Evolutionary conservation across 192 early-diverging fungal species (phyloP), one percentile per base, ranked within the genome.

Genomic region (Gonapodya sp.): DNA sequence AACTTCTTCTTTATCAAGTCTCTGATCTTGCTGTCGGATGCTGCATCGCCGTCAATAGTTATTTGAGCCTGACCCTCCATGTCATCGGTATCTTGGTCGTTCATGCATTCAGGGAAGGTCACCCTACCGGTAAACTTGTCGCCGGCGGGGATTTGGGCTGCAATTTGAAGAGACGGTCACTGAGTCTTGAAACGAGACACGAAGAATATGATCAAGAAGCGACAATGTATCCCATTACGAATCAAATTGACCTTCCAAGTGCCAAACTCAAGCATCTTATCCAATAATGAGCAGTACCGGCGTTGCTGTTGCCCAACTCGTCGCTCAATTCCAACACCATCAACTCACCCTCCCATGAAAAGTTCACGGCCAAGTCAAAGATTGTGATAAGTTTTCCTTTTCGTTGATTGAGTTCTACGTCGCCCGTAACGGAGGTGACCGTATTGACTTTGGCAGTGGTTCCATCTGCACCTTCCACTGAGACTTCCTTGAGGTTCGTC

Each of bases 341-440:
- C 46, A 77, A 33, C 75, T n/a, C 79, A 84, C 86, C 90, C 78
- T 84, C 87, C 94, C 96, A 99, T 31, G 87, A 84, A 31, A 95
- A 79, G 36, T 90, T 93, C 83, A 99, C 84, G 32, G 87, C 87
- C 14, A 99, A 86, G 81, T 97, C 97, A 86, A 90, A 97, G 82
- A 99, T 95, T 73, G 95, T 94, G 73, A 99, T 95, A 36, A 99
- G 87, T 84, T 95, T 94, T 35, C 96, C 96, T 85, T 99, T 99
- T 82, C 97, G 91, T 86, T 96, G 94, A 87, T 96, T 97, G 81
- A 99, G 86, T 73, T 97, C 95, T 2, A 91, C 94, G 85, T 99
- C 97, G 35, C 97, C 97, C 1, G 83, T 88, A 33, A 96, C 89
- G 0, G 89, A 87, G 78, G 86, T 83, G 30, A 97, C 87, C 31